These are phyloP conservation scores for Mollisia scopiformis DNA, from an alignment of 2,329 filamentous ascomycete species.

Conservation along the genomic window DNA sequence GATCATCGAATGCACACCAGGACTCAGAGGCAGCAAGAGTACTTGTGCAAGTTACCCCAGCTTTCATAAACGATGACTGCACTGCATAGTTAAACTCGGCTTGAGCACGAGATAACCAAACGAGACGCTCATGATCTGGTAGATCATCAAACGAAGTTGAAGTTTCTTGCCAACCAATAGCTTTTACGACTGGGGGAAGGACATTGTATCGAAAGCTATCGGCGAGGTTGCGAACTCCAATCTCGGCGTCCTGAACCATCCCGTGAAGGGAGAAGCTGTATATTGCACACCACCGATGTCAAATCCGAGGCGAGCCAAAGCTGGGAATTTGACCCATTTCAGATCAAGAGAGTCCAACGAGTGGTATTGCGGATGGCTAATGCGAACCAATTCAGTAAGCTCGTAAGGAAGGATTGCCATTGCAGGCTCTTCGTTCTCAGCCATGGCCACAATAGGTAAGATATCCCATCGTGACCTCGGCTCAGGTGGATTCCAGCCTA, in stretches of 20 bases:
- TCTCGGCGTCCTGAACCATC: constrained; percentile 10
- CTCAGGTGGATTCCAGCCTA: constrained; percentile 3
- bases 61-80: not conserved
- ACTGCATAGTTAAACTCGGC: constrained; percentile 2
- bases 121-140: constrained; percentile 1
- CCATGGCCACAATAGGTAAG: constrained; percentile 4
- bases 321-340: constrained; percentile 4
- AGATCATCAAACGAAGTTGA: not conserved
- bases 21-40: constrained; percentile 2
- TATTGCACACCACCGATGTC: constrained; percentile 8
- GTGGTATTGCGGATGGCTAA: not conserved
- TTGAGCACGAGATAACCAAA: constrained; percentile 4
- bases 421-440: constrained; percentile 2
- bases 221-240: constrained; percentile 5
- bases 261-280: constrained; percentile 3
- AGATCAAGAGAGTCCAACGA: not conserved
- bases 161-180: not conserved
- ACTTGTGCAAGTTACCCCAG: constrained; percentile 1
- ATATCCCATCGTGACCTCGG: constrained; percentile 1
- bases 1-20: constrained; percentile 2
- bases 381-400: not conserved
- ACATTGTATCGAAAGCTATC: constrained; percentile 4
- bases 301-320: not conserved
- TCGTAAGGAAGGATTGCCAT: not conserved
- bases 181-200: not conserved